Evolutionary conservation across 495 filamentous ascomycete genomes (phyloP), one percentile per base, ranked within the genome.

Genomic region (Thermochaetoides thermophila): DNA sequence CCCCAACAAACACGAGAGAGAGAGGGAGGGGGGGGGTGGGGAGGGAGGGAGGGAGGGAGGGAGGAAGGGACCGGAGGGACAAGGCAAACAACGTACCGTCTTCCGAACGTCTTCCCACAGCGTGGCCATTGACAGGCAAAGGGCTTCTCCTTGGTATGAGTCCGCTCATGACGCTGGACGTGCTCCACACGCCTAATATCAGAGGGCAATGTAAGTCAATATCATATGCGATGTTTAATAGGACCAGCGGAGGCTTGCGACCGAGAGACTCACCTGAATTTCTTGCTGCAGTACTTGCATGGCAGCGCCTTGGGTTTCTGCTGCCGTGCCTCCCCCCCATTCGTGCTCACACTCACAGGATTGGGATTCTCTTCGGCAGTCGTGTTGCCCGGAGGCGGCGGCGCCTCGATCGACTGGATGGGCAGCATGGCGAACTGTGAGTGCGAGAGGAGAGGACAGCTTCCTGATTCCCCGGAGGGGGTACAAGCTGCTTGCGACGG

Each of bases 131-230:
- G 44, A 34, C 69, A 73, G 24, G 60, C 55, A 48, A 70, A 73
- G 2, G 69, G 69, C 49, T 71, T 72, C 49, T 69, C 63, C 45
- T 70, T 70, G 45, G 68, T 73, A 58, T 73, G 69, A 27, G 68
- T 72, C 50, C 69, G 59, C 48, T 73, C 69, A 44, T 73, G 69
- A 35, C 69, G 61, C 49, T 73, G 66, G 30, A 73, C 59, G 49
- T 73, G 69, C 46, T 73, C 69, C 42, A 72, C 60, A 43, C 68
- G 66, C 55, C 63, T 68, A 57, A 59, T 60, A 51, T 56, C 46
- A 50, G 42, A 56, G 38, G 29, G 38, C 46, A 59, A 55, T 52
- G 53, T 53, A 59, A 61, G 53, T 34, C 51, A 57, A 56, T 50
- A 53, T 45, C 21, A 24, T 11, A 24, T 6, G 21, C 21, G 21